Evolutionary conservation across 306 rosid genomes (phyloP).

Genomic region (Trifolium subterraneum): DNA sequence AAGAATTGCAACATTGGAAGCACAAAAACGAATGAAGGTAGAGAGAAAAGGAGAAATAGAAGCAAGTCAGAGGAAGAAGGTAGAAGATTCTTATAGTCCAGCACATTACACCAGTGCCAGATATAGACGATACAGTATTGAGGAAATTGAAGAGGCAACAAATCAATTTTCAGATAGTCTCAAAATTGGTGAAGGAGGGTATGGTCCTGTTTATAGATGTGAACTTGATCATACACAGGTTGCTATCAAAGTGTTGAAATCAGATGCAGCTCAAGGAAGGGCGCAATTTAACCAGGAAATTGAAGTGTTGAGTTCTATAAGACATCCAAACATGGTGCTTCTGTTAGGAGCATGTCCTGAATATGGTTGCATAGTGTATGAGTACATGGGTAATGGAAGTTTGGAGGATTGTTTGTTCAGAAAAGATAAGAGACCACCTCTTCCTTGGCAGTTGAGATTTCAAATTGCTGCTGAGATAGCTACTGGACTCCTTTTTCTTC

Average conservation of each 20-base stretch:
- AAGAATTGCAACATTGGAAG: slow-evolving; percentile 58
- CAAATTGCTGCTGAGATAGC: slow-evolving; percentile 89
- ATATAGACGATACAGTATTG: slow-evolving; percentile 66
- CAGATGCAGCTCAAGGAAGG: slow-evolving; percentile 80
- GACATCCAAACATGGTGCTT: slow-evolving; percentile 99
- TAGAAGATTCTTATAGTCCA: background rate
- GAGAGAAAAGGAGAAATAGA: slow-evolving; percentile 22
- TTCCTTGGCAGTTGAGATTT: slow-evolving; percentile 87
- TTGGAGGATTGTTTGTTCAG: slow-evolving; percentile 85
- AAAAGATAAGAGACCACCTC: slow-evolving; percentile 57
- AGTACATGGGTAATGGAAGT: slow-evolving; percentile 90
- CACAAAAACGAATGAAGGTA: slow-evolving; percentile 55
- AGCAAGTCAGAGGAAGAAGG: slow-evolving; percentile 43
- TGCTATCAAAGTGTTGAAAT: slow-evolving; percentile 76
- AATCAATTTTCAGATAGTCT: slow-evolving; percentile 45
- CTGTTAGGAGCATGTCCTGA: slow-evolving; percentile 95
- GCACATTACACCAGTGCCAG: slow-evolving; percentile 33
- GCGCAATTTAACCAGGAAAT: slow-evolving; percentile 83
- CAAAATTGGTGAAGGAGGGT: slow-evolving; percentile 96
- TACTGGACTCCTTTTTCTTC: slow-evolving; percentile 87
- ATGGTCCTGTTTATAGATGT: slow-evolving; percentile 81
- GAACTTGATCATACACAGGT: slow-evolving; percentile 83
- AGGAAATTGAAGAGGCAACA: slow-evolving; percentile 88
- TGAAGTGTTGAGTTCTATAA: slow-evolving; percentile 78
- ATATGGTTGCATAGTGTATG: slow-evolving; percentile 85